Evolutionary conservation across 495 filamentous ascomycete genomes (phyloP).

Genomic region (Pseudevernia furfuracea): DNA sequence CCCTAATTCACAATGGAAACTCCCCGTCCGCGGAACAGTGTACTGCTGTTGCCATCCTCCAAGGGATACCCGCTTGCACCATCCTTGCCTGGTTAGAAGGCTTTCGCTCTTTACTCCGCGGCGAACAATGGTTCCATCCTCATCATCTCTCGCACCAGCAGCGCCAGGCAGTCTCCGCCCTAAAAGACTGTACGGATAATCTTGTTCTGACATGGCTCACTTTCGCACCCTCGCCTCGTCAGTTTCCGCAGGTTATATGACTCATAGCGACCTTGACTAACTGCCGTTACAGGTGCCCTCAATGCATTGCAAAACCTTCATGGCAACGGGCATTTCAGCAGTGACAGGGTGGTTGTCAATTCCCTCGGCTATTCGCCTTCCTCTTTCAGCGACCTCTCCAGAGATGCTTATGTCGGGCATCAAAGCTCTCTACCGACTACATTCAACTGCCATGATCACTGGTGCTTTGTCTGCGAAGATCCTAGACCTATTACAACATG

Average conservation of each 20-base stretch:
- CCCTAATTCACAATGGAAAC: not conserved
- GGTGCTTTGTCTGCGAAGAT: constrained; percentile 2
- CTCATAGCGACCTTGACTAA: not conserved
- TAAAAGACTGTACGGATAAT: not conserved
- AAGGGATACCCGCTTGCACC: not conserved
- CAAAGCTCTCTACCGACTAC: not conserved
- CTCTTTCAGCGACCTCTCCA: not conserved
- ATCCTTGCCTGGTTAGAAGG: not conserved
- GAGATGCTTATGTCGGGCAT: not conserved
- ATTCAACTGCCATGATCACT: not conserved
- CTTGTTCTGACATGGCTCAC: not conserved
- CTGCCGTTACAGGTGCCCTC: not conserved
- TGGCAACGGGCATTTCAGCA: not conserved
- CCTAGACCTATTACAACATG: not conserved
- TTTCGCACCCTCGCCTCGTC: not conserved
- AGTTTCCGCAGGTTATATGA: not conserved
- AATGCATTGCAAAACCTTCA: not conserved
- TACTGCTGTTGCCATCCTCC: not conserved
- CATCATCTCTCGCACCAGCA: not conserved
- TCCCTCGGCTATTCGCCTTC: not conserved
- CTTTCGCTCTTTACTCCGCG: not conserved
- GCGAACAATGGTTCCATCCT: not conserved
- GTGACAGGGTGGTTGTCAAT: not conserved
- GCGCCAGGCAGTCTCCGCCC: not conserved
- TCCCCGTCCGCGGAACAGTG: not conserved